phyloP scores from a whole-genome alignment of 2,329 filamentous ascomycete species.

The Bipolaris cookei region DNA sequence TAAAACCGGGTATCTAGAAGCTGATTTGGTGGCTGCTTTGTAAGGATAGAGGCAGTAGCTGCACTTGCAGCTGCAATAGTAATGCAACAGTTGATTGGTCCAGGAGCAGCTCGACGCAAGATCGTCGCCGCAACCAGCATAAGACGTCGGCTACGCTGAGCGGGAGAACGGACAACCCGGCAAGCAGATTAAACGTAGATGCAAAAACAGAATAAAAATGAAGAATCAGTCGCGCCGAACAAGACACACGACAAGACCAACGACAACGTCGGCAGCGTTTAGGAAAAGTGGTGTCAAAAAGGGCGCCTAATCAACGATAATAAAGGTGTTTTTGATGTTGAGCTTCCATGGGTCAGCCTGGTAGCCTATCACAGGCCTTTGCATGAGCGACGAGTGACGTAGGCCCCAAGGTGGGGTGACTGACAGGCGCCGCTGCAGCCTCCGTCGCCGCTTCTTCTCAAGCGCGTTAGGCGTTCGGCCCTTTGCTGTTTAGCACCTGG shows the following conservation, averaged over 20 bases:
- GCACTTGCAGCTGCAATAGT: constrained; percentile 1
- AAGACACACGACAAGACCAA: constrained; percentile 6
- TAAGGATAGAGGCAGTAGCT: background rate
- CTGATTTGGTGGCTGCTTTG: background rate
- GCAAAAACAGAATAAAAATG: background rate
- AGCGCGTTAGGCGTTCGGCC: constrained; percentile 13
- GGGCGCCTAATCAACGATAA: constrained; percentile 2
- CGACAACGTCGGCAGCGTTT: constrained; percentile 8
- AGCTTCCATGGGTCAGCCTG: constrained; percentile 4
- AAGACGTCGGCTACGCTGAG: background rate
- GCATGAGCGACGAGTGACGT: constrained; percentile 19
- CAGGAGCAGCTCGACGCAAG: constrained; percentile 1
- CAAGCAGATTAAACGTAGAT: background rate
- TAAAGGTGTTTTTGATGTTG: constrained; percentile 13
- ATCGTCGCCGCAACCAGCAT: constrained; percentile 13
- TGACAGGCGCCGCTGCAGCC: constrained; percentile 16
- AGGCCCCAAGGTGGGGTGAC: constrained; percentile 18
- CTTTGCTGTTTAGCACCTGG: constrained; percentile 10
- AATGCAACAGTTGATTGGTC: constrained; percentile 13
- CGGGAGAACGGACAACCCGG: background rate
- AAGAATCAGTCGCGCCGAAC: background rate
- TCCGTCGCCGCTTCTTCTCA: constrained; percentile 9
- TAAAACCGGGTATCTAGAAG: background rate
- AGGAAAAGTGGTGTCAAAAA: constrained; percentile 3
- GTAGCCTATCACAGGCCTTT: constrained; percentile 11